A percentile compares a stretch with the other conserved stretches of the same genome.
These are phyloP conservation scores for Apiospora phragmitis DNA, from an alignment of 2,329 filamentous ascomycete genomes.

Conservation along the genomic window DNA sequence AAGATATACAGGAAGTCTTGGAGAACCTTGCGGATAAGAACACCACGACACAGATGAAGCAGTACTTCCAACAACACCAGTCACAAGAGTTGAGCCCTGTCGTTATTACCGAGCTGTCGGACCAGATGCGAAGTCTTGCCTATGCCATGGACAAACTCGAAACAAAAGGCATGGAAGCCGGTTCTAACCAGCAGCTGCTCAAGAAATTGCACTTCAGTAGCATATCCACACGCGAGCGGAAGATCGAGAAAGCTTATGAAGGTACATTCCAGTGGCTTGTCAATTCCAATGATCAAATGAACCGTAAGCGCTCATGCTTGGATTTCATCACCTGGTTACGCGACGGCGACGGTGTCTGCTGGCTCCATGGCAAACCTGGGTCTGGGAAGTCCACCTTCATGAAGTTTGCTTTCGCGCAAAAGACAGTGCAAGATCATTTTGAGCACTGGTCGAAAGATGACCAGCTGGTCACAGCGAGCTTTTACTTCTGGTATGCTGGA, in stretches of 20 bases:
- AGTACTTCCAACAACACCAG: not conserved
- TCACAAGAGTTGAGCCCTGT: not conserved
- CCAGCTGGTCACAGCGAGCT: not conserved
- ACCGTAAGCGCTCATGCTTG: no score
- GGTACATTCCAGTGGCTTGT: not conserved
- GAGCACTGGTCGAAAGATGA: conserved; percentile 3
- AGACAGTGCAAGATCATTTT: not conserved
- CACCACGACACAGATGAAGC: not conserved
- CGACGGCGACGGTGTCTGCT: conserved; percentile 9
- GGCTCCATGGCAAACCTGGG: conserved; percentile 14
- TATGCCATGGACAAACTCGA: not conserved
- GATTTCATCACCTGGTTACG: conserved; percentile 8
- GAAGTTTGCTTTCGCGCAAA: conserved; percentile 12
- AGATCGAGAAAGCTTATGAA: not conserved
- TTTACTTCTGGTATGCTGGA: conserved; percentile 17
- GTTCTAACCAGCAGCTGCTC: not conserved
- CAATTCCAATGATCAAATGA: no score
- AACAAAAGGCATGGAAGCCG: not conserved
- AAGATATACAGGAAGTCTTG: not conserved
- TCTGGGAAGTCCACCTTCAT: conserved; percentile 16
- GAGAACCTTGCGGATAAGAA: not conserved
- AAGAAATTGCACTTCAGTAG: not conserved
- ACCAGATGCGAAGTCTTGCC: not conserved
- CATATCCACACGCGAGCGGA: not conserved
- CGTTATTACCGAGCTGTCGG: not conserved